A percentile compares a stretch with the other conserved stretches of the same genome.
Conservation (phyloP, 345 rosid genomes). For the Arabis hirsuta region DNA sequence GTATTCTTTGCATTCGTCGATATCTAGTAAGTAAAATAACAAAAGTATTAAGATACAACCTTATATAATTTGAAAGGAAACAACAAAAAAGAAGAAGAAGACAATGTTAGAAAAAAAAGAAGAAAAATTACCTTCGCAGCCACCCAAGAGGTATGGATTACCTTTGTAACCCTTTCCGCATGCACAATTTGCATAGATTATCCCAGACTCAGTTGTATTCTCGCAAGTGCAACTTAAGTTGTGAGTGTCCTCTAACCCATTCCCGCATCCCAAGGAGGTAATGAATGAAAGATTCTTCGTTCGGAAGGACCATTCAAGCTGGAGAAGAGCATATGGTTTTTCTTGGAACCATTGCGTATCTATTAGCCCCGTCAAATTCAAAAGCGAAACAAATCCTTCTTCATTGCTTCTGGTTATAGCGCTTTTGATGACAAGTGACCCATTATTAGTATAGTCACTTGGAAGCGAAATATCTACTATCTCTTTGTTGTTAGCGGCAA, state of each 20-base stretch:
- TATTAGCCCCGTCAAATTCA: no score
- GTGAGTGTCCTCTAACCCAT: background rate
- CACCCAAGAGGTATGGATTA: constrained; percentile 40
- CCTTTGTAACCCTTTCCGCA: constrained; percentile 33
- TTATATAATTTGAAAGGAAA: no score
- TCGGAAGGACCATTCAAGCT: no score
- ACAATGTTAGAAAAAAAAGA: background rate
- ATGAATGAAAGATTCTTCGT: background rate
- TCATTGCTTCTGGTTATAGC: no score
- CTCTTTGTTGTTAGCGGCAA: background rate
- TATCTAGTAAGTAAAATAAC: constrained; percentile 4
- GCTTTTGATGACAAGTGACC: no score
- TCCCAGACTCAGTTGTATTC: background rate
- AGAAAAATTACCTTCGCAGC: constrained; percentile 35
- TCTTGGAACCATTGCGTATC: no score
- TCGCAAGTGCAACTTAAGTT: constrained; percentile 1
- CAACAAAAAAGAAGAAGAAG: background rate
- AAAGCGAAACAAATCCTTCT: no score
- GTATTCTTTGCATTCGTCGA: constrained; percentile 6
- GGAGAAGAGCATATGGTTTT: no score
- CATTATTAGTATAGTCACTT: background rate
- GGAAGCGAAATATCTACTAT: background rate
- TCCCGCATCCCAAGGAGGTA: background rate
- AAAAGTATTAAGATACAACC: background rate
- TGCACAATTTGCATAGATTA: constrained; percentile 19